Evolutionary conservation across 305 asterid species (phyloP), one percentile per base, ranked within the genome.

Genomic region (Ilex paraguariensis): DNA sequence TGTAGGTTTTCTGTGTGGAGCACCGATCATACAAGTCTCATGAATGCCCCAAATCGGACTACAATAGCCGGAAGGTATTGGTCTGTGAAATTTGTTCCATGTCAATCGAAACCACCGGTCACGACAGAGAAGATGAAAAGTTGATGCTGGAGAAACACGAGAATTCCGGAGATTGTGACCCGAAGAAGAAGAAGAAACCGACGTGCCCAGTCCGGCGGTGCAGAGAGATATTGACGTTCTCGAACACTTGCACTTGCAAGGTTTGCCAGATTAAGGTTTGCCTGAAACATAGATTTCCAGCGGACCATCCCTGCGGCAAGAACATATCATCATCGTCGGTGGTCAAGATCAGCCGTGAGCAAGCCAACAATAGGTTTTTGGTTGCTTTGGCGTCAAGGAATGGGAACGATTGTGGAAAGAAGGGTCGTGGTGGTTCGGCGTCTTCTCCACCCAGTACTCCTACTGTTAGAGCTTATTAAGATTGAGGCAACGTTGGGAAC

Each of bases 281-380:
- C 75, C 70, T 92, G 81, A 89, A 73, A 66, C 97, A 92, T 54
- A 63, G 97, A 59, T 92, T 90, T 54, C 94, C 95, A 42, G 80
- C 75, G 17, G 98, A 89, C 69, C 98, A 89, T 63, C 64, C 66
- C 45, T 90, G 98, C 63, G 62, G 61, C 57, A 62, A 63, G 51
- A 14, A 13, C 21, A 31, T 17, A 33, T 48, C 68, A 31, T 13
- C 64, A 54, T 42, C 79, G 39, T 6, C 64, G 3, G 10, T 61
- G 44, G 57, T 50, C 9, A 52, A 31, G 63, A 50, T 17, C 7
- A 32, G 5, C 14, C 36, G 31, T 31, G 82, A 60, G 9, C n/a
- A n/a, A n/a, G 70, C 59, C 11, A 68, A 66, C 9, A 67, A 71
- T 65, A 80, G 70, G 83, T 82, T 89, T 68, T 67, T 84, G 88